Percentiles rank a stretch among this genome's conserved stretches.
Evolutionary conservation across 2,329 filamentous ascomycete genomes (phyloP).

Genomic region (Drechslerella dactyloides): DNA sequence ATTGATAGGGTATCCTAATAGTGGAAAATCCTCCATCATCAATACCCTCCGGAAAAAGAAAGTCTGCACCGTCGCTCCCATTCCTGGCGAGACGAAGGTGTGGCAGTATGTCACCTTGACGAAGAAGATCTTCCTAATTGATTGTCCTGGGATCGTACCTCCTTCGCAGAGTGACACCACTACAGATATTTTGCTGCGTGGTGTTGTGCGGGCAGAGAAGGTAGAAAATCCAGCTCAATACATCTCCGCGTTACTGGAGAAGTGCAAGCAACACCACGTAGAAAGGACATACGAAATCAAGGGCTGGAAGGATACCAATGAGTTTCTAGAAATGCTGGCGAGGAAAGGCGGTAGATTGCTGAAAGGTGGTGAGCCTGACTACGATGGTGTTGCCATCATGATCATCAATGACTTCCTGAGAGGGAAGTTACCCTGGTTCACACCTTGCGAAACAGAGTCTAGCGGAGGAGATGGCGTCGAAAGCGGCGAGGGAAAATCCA

Average conservation of each 20-base stretch:
- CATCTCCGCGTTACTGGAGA: constrained; percentile 78
- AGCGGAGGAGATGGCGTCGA: constrained; percentile 64
- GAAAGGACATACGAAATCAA: constrained; percentile 91
- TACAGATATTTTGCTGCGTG: constrained; percentile 84
- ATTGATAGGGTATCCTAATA: constrained; percentile 88
- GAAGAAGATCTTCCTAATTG: constrained; percentile 93
- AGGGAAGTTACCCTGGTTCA: constrained; percentile 91
- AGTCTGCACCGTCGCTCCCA: constrained; percentile 89
- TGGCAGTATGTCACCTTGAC: constrained; percentile 98
- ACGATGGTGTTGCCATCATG: constrained; percentile 96
- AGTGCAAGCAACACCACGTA: constrained; percentile 84
- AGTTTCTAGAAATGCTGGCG: constrained; percentile 86
- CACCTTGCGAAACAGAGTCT: constrained; percentile 57
- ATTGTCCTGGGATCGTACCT: constrained; percentile 94
- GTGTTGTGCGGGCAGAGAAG: constrained; percentile 92
- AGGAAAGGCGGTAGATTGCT: constrained; percentile 84
- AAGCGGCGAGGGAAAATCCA: constrained; percentile 77
- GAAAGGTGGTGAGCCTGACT: constrained; percentile 90
- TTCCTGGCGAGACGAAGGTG: constrained; percentile 95
- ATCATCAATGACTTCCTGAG: constrained; percentile 94
- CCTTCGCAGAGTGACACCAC: constrained; percentile 83
- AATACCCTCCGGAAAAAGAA: constrained; percentile 95
- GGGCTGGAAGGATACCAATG: constrained; percentile 75
- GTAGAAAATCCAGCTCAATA: constrained; percentile 97
- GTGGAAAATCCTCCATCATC: constrained; percentile 95